phyloP scores from a whole-genome alignment of 2,329 filamentous ascomycete species.

The Atkinsonella texensis region DNA sequence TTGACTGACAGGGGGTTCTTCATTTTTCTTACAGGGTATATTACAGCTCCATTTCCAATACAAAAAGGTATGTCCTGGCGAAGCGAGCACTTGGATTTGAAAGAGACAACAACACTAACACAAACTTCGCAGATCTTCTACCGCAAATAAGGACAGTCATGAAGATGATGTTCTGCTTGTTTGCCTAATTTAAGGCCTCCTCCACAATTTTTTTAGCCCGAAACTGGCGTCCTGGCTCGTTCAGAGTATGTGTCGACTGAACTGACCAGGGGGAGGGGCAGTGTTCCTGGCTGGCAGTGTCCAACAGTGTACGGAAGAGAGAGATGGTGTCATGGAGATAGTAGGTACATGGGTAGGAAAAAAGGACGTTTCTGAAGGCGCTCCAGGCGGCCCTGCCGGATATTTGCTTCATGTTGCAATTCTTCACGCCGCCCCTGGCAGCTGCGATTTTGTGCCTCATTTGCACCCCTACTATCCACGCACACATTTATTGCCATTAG shows the following conservation, averaged over 20 bases:
- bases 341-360: neutral
- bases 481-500: neutral
- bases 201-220: neutral
- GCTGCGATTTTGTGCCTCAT: neutral
- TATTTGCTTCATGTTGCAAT: neutral
- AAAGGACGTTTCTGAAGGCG: neutral
- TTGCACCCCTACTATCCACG: neutral
- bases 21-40: conserved; percentile 33
- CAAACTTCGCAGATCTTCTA: conserved; percentile 7
- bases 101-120: conserved; percentile 1
- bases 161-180: neutral
- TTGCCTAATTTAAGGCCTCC: neutral
- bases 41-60: conserved; percentile 96
- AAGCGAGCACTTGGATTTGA: neutral
- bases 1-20: neutral
- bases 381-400: neutral
- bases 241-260: neutral
- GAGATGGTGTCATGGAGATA: neutral
- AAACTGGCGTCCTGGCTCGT: neutral
- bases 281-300: neutral
- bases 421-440: neutral
- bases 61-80: conserved; percentile 59
- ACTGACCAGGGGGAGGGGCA: neutral
- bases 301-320: neutral
- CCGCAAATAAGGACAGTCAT: conserved; percentile 5